These are phyloP conservation scores for Termitomyces heimii DNA, from an alignment of 768 basidiomycete genomes.

Conservation along the genomic window DNA sequence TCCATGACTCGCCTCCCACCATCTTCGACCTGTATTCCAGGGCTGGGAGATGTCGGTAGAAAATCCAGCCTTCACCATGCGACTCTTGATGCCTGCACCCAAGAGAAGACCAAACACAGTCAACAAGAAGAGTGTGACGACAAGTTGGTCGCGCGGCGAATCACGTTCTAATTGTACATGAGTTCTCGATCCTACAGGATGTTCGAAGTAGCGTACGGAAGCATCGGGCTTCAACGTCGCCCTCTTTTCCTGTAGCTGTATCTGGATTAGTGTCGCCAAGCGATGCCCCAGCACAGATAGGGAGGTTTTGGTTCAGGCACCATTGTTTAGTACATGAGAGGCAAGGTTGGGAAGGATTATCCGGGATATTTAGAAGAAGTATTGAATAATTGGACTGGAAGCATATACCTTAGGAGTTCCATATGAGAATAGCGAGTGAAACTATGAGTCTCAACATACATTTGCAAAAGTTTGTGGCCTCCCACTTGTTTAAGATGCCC, in stretches of 20 bases:
- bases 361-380: slow-evolving; percentile 70
- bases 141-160: slow-evolving; percentile 91
- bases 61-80: slow-evolving; percentile 76
- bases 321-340: slow-evolving; percentile 92
- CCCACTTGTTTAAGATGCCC: slow-evolving; percentile 67
- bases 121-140: slow-evolving; percentile 86
- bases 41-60: slow-evolving; percentile 43
- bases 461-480: slow-evolving; percentile 90
- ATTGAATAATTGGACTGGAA: slow-evolving; percentile 86
- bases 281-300: slow-evolving; percentile 75
- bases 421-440: neutral
- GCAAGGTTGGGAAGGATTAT: slow-evolving; percentile 86
- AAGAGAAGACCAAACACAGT: slow-evolving; percentile 83
- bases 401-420: slow-evolving; percentile 66
- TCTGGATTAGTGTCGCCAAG: slow-evolving; percentile 88
- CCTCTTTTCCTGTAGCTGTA: slow-evolving; percentile 91
- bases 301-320: slow-evolving; percentile 88
- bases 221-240: slow-evolving; percentile 92
- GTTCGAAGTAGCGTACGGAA: slow-evolving; percentile 62
- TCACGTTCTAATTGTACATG: slow-evolving; percentile 65
- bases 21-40: slow-evolving; percentile 60
- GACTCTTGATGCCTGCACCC: slow-evolving; percentile 77
- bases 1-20: slow-evolving; percentile 74
- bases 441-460: slow-evolving; percentile 35
- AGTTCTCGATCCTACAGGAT: slow-evolving; percentile 5